A percentile compares a stretch with the other conserved stretches of the same genome.
phyloP scores from a whole-genome alignment of 2,329 filamentous ascomycete genomes.

The Sporothrix brasiliensis region DNA sequence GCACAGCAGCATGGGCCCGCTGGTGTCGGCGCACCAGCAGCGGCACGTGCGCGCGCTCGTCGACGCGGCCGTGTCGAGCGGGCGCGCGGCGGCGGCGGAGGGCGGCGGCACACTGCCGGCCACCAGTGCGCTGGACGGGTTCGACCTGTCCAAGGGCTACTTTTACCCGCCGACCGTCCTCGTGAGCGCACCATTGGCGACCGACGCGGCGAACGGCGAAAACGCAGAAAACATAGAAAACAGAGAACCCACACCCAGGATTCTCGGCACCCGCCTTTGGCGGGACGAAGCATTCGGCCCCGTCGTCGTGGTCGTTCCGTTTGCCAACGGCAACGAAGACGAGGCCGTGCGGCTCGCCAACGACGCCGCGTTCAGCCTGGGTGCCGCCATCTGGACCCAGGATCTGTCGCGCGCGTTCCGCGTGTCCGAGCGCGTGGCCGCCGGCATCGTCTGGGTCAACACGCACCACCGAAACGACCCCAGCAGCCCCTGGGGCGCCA shows the following conservation, averaged over 20 bases:
- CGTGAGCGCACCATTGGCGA: constrained; percentile 42
- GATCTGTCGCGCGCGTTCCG: constrained; percentile 74
- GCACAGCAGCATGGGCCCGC: constrained; percentile 64
- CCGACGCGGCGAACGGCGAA: too few relatives aligned
- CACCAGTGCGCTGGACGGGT: constrained; percentile 53
- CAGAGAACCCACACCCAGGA: background rate
- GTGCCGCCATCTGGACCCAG: constrained; percentile 74
- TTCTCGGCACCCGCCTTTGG: constrained; percentile 73
- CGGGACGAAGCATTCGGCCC: constrained; percentile 83
- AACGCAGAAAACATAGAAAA: too few relatives aligned
- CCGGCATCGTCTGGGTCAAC: constrained; percentile 62
- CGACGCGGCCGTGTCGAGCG: constrained; percentile 61
- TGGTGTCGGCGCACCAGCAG: constrained; percentile 66
- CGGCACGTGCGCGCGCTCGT: constrained; percentile 68
- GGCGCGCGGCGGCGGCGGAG: constrained; percentile 43
- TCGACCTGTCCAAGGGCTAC: constrained; percentile 61
- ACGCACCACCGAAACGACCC: constrained; percentile 74
- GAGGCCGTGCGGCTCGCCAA: constrained; percentile 73
- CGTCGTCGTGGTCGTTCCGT: constrained; percentile 73
- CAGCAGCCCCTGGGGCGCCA: constrained; percentile 70
- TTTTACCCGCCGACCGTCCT: constrained; percentile 83
- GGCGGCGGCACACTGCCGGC: constrained; percentile 52
- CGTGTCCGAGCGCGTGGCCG: constrained; percentile 69
- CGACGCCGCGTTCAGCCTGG: constrained; percentile 74
- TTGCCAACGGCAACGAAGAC: constrained; percentile 73